Evolutionary conservation across 2,329 filamentous ascomycete genomes (phyloP).

Genomic region (Cryphonectria naterciae): DNA sequence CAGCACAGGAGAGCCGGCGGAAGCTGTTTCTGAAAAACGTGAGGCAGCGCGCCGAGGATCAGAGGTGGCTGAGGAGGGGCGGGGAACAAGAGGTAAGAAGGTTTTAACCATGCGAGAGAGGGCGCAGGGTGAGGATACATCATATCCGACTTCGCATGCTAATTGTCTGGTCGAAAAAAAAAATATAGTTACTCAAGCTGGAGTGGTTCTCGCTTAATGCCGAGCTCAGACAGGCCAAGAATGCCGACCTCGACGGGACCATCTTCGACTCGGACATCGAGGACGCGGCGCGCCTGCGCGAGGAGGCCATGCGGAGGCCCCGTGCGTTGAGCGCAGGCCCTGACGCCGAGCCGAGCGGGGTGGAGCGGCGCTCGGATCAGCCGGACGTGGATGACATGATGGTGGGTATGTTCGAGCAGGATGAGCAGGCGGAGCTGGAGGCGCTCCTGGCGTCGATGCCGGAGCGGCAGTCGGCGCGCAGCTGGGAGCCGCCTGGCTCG

Average conservation of each 20-base stretch:
- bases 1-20: slow-evolving; percentile 65
- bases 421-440: slow-evolving; percentile 60
- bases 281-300: slow-evolving; percentile 47
- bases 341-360: neutral
- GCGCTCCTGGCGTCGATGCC: slow-evolving; percentile 54
- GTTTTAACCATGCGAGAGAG: neutral
- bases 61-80: slow-evolving; percentile 61
- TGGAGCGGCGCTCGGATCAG: slow-evolving; percentile 12
- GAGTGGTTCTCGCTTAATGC: slow-evolving; percentile 47
- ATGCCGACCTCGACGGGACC: slow-evolving; percentile 44
- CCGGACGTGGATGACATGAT: slow-evolving; percentile 52
- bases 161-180: neutral
- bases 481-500: slow-evolving; percentile 34
- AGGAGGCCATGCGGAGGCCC: slow-evolving; percentile 32
- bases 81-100: slow-evolving; percentile 61
- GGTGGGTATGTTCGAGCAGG: slow-evolving; percentile 54
- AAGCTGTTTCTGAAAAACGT: slow-evolving; percentile 72
- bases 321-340: slow-evolving; percentile 33
- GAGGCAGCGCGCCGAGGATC: slow-evolving; percentile 62
- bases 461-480: slow-evolving; percentile 30
- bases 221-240: slow-evolving; percentile 44
- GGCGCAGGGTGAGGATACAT: no score
- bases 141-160: neutral
- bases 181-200: slow-evolving; percentile 43
- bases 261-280: slow-evolving; percentile 57